Percentiles rank a stretch among this genome's conserved stretches.
These are phyloP conservation scores for Candida fluviatilis DNA, from an alignment of 805 yeast species.

Conservation along the genomic window DNA sequence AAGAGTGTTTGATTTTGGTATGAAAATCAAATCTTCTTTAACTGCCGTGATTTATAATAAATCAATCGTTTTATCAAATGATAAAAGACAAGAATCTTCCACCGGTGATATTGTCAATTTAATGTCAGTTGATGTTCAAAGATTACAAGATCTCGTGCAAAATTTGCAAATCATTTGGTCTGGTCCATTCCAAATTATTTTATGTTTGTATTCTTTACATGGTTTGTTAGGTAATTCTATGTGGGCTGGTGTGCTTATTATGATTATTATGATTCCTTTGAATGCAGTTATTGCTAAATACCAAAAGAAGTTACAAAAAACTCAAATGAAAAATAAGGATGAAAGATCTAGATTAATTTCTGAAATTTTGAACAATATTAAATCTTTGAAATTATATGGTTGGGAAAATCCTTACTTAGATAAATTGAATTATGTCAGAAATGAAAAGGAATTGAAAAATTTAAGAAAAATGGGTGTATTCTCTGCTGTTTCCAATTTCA, in stretches of 20 bases:
- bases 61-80: conserved; percentile 64
- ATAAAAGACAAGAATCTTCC: conserved; percentile 63
- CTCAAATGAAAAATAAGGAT: conserved; percentile 88
- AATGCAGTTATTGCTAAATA: conserved; percentile 65
- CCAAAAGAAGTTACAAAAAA: conserved; percentile 71
- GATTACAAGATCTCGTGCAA: conserved; percentile 79
- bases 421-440: conserved; percentile 76
- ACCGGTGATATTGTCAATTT: conserved; percentile 93
- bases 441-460: conserved; percentile 77
- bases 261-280: conserved; percentile 74
- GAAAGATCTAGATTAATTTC: conserved; percentile 85
- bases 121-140: conserved; percentile 91
- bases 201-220: conserved; percentile 73
- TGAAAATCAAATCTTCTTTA: conserved; percentile 67
- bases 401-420: conserved; percentile 89
- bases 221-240: conserved; percentile 78
- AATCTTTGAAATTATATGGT: conserved; percentile 87
- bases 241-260: conserved; percentile 91
- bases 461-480: conserved; percentile 70
- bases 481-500: conserved; percentile 65
- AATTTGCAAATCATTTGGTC: conserved; percentile 83
- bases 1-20: conserved; percentile 70
- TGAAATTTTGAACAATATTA: conserved; percentile 86
- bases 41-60: conserved; percentile 67
- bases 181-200: conserved; percentile 81